phyloP scores from a whole-genome alignment of 169 alveolate genomes.

The Eimeria praecox region DNA sequence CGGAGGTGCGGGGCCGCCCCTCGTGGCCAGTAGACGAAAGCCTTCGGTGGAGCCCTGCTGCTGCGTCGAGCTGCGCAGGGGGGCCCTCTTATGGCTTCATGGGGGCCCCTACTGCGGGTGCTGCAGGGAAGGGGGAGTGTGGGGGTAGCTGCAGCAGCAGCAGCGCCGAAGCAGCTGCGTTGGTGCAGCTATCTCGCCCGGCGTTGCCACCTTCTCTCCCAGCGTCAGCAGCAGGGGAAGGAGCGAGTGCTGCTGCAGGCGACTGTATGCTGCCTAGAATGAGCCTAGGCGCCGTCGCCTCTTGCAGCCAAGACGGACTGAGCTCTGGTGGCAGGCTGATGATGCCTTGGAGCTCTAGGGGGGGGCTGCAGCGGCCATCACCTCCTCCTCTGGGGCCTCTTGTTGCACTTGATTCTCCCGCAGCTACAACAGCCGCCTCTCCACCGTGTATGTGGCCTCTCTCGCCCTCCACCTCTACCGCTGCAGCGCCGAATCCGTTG shows the following conservation, averaged over 20 bases:
- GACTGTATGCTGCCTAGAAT: slow-evolving; percentile 32
- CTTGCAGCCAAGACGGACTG: slow-evolving; percentile 13
- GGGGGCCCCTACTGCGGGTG: slow-evolving; percentile 44
- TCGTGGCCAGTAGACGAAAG: slow-evolving; percentile 55
- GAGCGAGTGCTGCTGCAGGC: slow-evolving; percentile 15
- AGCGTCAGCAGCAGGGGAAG: neutral
- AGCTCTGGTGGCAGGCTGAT: neutral
- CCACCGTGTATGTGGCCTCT: slow-evolving; percentile 4
- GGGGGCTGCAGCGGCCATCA: slow-evolving; percentile 25
- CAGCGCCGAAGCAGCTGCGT: neutral
- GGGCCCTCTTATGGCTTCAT: slow-evolving; percentile 32
- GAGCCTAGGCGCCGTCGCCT: neutral
- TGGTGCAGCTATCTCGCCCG: slow-evolving; percentile 20
- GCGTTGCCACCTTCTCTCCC: slow-evolving; percentile 1
- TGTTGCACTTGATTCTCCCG: neutral
- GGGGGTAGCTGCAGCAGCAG: neutral
- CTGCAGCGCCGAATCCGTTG: slow-evolving; percentile 20
- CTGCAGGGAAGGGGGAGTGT: slow-evolving; percentile 24
- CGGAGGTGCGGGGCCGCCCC: slow-evolving; percentile 5
- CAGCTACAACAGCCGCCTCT: slow-evolving; percentile 2
- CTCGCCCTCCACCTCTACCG: slow-evolving; percentile 13
- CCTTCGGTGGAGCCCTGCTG: slow-evolving; percentile 42
- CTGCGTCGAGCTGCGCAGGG: slow-evolving; percentile 32
- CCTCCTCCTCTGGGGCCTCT: slow-evolving; percentile 31
- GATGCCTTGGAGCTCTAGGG: slow-evolving; percentile 41